These are phyloP conservation scores for Ulvella scutata DNA, from an alignment of 139 green algal genomes.

Conservation along the genomic window DNA sequence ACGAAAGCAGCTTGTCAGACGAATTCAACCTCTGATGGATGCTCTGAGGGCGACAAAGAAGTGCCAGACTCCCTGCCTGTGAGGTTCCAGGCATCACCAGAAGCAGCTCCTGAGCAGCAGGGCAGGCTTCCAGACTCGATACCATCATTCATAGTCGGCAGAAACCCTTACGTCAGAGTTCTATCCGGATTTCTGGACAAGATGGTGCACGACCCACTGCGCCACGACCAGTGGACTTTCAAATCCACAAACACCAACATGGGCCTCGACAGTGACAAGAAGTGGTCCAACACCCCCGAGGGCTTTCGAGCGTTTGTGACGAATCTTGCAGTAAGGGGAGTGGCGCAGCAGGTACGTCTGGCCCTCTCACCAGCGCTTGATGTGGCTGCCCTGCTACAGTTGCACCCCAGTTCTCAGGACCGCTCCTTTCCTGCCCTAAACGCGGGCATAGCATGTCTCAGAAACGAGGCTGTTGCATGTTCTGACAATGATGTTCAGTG, in stretches of 20 bases:
- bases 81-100: background rate
- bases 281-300: background rate
- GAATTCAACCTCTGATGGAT: background rate
- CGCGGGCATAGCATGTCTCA: too few species aligned
- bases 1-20: too few species aligned
- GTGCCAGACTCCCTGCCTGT: background rate
- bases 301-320: background rate
- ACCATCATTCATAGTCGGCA: background rate
- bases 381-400: too few species aligned
- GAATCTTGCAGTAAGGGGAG: too few species aligned
- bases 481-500: too few species aligned
- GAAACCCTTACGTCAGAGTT: background rate
- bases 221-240: conserved; percentile 1
- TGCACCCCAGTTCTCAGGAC: too few species aligned
- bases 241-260: background rate
- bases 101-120: background rate
- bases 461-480: too few species aligned
- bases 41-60: background rate
- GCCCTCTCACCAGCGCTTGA: too few species aligned
- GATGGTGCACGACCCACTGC: background rate
- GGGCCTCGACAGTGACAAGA: background rate
- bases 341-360: too few species aligned
- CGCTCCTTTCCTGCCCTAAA: too few species aligned
- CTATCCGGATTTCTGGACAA: conserved; percentile 1
- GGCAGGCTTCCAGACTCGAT: background rate